Percentiles rank a stretch among this genome's conserved stretches.
These are phyloP conservation scores for Musa beccarii DNA, from an alignment of 176 grass and related monocot species.

Conservation along the genomic window DNA sequence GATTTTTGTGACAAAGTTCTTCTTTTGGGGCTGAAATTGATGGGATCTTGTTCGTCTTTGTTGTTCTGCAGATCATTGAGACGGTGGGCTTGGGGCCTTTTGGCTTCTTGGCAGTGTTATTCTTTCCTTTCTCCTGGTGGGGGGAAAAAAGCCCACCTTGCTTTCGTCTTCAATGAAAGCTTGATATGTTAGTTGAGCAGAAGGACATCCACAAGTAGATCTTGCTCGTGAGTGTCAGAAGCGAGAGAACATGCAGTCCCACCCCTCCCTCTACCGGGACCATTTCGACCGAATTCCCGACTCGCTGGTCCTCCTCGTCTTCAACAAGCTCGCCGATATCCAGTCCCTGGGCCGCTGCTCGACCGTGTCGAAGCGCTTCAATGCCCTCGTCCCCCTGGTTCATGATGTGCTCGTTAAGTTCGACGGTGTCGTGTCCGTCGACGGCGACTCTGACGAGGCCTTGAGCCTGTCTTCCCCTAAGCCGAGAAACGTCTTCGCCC, in stretches of 20 bases:
- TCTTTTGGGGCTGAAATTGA: not conserved
- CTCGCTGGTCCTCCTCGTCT: constrained; percentile 60
- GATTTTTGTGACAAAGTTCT: no score
- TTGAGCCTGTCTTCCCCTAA: constrained; percentile 9
- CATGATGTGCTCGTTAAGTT: constrained; percentile 53
- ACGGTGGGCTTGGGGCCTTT: not conserved
- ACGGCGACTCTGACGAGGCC: constrained; percentile 14
- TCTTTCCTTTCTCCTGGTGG: not conserved
- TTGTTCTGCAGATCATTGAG: not conserved
- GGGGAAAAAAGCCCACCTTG: not conserved
- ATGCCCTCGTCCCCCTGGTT: constrained; percentile 54
- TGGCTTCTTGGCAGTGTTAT: not conserved
- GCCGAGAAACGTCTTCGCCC: not conserved
- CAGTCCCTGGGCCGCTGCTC: constrained; percentile 50
- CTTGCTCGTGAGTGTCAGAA: not conserved
- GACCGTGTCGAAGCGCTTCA: constrained; percentile 59
- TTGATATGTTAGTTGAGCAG: not conserved
- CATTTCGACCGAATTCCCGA: constrained; percentile 60
- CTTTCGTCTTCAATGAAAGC: not conserved
- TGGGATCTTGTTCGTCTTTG: not conserved
- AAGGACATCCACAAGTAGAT: not conserved
- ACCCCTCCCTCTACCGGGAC: constrained; percentile 51
- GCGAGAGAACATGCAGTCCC: constrained; percentile 42
- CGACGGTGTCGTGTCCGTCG: constrained; percentile 40
- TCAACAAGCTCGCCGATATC: constrained; percentile 66